Base-by-base conservation (phyloP, 768 basidiomycete genomes). In the Royoungia palumana region DNA sequence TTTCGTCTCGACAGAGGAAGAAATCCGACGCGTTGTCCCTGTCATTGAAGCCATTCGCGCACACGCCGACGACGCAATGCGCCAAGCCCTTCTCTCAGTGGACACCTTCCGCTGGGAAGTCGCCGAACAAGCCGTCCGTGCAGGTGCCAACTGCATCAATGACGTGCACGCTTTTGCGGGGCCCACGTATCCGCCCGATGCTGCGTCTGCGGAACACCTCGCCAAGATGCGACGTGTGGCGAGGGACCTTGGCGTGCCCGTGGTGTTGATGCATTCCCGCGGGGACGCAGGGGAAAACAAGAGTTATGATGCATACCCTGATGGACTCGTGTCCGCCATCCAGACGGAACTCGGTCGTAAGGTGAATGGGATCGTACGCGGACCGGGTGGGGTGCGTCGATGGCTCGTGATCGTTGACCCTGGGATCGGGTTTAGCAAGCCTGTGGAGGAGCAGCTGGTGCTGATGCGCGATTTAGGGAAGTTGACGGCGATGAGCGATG, bases 351-450 rank as follows among this genome's bases (percentile, higher is more conserved):
- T 94, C 2, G 88, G 86, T 0, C 69, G 66, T 35, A 85, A 84
- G 57, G 79, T 93, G 1, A 75, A 83, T 10, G 57, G 64, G 9
- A 79, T 87, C 21, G 76, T 96, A 20, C 75, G 71, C 24, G 86
- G 85, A 0, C 73, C 67, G 41, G 83, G 83, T 1, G 90, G 93
- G 0, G 68, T 98, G 10, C 75, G 89, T 47, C 71, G 89, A 43
- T 98, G 95, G 95, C 77, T 89, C 50, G 81, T 97, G 53, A 77
- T 97, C 44, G 77, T 86, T 21, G 96, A 97, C 70, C 91, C 95
- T 4, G 95, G 95, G 0, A 72, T 98, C 44, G 95, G 96, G 28
- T 99, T 97, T 66, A 95, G 94, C 67, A 97, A 97, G 68, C 79
- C 82, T 0, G 64, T 83, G 3, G 76, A 83, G 24, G 90, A 78